Base-by-base conservation (phyloP, 805 yeast species). In the Ogataea degrootiae region DNA sequence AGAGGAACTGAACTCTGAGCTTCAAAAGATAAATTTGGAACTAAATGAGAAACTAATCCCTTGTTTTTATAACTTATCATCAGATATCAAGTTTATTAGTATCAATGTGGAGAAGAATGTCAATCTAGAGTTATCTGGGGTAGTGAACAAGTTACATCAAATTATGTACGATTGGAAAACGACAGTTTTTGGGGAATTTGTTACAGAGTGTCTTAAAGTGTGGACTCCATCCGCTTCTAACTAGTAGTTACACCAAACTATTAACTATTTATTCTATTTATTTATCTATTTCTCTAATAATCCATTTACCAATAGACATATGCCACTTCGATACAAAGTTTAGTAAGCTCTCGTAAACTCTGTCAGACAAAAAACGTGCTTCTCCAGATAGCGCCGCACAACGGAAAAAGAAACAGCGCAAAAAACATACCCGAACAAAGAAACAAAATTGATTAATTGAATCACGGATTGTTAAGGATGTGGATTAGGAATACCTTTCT, bases 1-100 rank as follows among this genome's bases (percentile, higher is more conserved):
- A 21, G 39, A 45, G 37, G 66, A 59, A 43, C 39, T 60, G 36
- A 43, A 53, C 23, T 34, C 49, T 29, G 62, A 62, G 50, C 54
- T 60, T 22, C 41, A 53, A 16, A 50, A 45, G 38, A 43, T 58
- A 29, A 47, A 58, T 14, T 46, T 48, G 5, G 64, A 65, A 44
- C 46, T 62, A 38, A 53, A 57, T 42, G 57, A 79, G 38, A 77
- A 76, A 52, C 65, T 77, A 37, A 71, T 74, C 39, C 81, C 78
- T 44, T 70, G 80, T 44, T 74, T 75, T 23, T 68, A 67, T 15
- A 61, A 73, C 16, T 61, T 74, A 35, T 63, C 70, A 47, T 59
- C 57, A 12, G 83, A 79, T 58, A 70, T 77, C 59, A 57, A 60
- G 23, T 67, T 60, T 46, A 65, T 79, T 29, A 74, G 79, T 19